Conservation (phyloP, 495 filamentous ascomycete genomes). For the Podospora pseudoanserina region DNA sequence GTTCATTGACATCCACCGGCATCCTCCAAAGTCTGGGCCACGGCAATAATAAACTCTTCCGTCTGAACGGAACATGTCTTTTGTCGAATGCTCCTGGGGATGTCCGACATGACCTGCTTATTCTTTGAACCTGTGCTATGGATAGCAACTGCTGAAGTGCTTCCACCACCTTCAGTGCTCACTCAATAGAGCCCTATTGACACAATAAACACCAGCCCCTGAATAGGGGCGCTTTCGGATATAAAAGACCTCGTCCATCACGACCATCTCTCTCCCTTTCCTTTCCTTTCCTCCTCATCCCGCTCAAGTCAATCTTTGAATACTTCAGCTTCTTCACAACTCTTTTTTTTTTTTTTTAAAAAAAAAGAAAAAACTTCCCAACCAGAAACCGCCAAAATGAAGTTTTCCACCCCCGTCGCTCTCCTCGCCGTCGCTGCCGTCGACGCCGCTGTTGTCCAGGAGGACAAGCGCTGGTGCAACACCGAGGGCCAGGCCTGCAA, state of each 20-base stretch:
- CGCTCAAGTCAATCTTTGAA: constrained; percentile 11
- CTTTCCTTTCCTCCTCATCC: constrained; percentile 11
- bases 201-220: constrained; percentile 21
- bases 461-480: constrained; percentile 31
- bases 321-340: constrained; percentile 3
- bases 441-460: constrained; percentile 22
- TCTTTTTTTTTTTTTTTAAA: too few species aligned
- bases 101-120: not conserved
- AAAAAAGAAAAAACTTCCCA: not conserved
- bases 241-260: constrained; percentile 15
- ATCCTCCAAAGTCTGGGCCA: not conserved
- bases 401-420: constrained; percentile 34
- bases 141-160: not conserved
- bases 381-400: constrained; percentile 32
- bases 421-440: constrained; percentile 32
- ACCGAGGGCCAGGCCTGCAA: constrained; percentile 35
- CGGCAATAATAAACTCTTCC: not conserved
- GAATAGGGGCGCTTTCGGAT: constrained; percentile 20
- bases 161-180: not conserved
- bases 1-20: not conserved
- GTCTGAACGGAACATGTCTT: not conserved
- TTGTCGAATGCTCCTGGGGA: not conserved
- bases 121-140: not conserved
- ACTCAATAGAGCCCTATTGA: constrained; percentile 4
- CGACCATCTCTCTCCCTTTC: not conserved